These are phyloP conservation scores for Thamnidium elegans DNA, from an alignment of 192 early-diverging fungal species.

Conservation along the genomic window DNA sequence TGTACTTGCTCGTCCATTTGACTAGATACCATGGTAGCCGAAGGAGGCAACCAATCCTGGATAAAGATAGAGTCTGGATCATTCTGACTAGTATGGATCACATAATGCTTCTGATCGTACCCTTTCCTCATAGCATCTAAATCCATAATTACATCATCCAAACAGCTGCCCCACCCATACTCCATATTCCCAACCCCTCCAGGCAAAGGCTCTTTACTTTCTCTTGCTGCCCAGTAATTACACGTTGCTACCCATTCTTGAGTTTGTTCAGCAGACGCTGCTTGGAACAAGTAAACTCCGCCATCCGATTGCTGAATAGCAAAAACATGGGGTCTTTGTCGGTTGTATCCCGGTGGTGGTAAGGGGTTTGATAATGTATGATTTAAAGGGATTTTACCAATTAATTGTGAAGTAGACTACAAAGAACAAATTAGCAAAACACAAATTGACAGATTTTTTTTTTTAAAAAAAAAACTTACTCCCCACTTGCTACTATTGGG, in stretches of 20 bases:
- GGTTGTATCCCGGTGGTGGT: conserved; percentile 84
- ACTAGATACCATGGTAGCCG: conserved; percentile 40
- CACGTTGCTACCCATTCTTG: conserved; percentile 82
- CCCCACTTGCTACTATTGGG: conserved; percentile 1
- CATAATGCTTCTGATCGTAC: neutral
- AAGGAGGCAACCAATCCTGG: conserved; percentile 48
- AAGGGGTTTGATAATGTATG: conserved; percentile 84
- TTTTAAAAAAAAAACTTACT: neutral
- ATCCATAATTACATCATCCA: conserved; percentile 26
- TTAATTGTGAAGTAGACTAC: conserved; percentile 34
- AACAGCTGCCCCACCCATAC: conserved; percentile 80
- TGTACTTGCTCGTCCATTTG: conserved; percentile 44
- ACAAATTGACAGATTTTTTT: neutral
- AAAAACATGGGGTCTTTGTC: conserved; percentile 76
- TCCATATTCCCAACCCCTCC: conserved; percentile 89
- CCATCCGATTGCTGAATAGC: conserved; percentile 76
- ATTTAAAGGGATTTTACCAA: conserved; percentile 55
- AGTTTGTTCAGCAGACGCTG: conserved; percentile 58
- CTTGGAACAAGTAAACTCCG: conserved; percentile 86
- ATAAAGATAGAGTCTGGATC: conserved; percentile 38
- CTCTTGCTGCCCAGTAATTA: conserved; percentile 93
- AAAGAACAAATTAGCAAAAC: too few species aligned
- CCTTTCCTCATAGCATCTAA: conserved; percentile 11
- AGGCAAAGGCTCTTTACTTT: conserved; percentile 81
- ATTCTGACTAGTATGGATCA: conserved; percentile 15